Conservation (phyloP, 306 rosid species). For the Prunus mira region DNA sequence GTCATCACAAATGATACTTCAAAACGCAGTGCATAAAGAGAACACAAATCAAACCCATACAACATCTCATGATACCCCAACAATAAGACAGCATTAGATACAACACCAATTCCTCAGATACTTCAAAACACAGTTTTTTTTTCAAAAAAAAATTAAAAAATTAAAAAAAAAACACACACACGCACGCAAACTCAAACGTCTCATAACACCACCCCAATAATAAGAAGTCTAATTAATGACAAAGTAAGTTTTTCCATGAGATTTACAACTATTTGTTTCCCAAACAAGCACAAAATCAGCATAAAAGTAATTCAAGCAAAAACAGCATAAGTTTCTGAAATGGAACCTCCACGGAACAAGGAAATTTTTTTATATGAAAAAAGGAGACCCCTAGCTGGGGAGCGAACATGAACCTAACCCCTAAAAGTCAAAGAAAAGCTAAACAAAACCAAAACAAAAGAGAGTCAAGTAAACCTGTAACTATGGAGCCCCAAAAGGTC, state of each 20-base stretch:
- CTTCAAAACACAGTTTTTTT: too few relatives aligned
- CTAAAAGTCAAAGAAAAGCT: not conserved
- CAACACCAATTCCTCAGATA: not conserved
- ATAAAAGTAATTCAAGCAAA: not conserved
- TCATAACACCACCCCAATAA: too few relatives aligned
- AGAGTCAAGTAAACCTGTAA: not conserved
- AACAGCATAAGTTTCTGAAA: not conserved
- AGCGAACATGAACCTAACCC: not conserved
- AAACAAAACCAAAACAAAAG: not conserved
- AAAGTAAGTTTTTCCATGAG: not conserved
- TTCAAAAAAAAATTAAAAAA: too few relatives aligned
- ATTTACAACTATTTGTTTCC: not conserved
- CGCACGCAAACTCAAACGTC: too few relatives aligned
- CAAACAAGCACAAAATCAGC: not conserved
- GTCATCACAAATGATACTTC: not conserved
- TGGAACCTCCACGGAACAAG: not conserved
- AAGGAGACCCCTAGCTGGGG: not conserved
- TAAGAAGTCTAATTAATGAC: not conserved
- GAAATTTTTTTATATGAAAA: not conserved
- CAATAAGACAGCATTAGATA: not conserved
- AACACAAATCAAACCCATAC: not conserved
- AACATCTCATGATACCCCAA: not conserved
- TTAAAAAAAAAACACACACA: too few relatives aligned
- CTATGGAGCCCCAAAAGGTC: not conserved
- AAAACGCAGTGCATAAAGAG: not conserved